These are phyloP conservation scores for Mycena crocata DNA, from an alignment of 768 basidiomycete genomes.

Conservation along the genomic window DNA sequence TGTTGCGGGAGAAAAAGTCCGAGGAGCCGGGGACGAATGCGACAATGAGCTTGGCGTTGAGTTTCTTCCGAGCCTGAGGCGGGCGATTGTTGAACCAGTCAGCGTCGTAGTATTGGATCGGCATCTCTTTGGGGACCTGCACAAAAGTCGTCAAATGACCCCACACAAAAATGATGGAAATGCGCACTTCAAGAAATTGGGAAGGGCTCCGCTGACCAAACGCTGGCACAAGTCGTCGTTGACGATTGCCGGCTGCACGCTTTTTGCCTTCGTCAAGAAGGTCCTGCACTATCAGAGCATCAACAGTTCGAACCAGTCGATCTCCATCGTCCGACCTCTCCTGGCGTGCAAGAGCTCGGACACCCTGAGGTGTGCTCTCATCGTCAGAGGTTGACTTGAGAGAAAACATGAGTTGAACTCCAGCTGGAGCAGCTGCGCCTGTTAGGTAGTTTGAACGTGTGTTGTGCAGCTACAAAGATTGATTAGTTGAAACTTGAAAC, in stretches of 20 bases:
- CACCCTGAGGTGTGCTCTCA: background rate
- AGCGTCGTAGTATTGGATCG: conserved; percentile 20
- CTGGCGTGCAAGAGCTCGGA: background rate
- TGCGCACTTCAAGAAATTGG: too few species aligned
- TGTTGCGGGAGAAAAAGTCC: background rate
- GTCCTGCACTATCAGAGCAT: background rate
- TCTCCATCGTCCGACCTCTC: conserved; percentile 11
- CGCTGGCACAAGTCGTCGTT: background rate
- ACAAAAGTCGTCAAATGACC: background rate
- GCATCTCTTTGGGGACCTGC: conserved; percentile 15
- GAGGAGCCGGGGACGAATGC: background rate
- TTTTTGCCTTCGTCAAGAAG: background rate
- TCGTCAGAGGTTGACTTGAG: conserved; percentile 8
- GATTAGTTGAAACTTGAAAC: too few species aligned
- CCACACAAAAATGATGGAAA: background rate
- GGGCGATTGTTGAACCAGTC: conserved; percentile 5
- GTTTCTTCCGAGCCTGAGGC: background rate
- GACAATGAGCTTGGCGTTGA: background rate
- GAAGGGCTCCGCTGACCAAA: background rate
- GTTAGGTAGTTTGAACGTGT: too few species aligned
- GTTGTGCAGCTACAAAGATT: too few species aligned
- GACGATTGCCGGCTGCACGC: background rate
- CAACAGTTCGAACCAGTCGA: background rate
- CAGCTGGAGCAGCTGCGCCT: too few species aligned
- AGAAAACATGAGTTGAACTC: background rate